Evolutionary conservation across 306 rosid species (phyloP).

Genomic region (Abrus precatorius): DNA sequence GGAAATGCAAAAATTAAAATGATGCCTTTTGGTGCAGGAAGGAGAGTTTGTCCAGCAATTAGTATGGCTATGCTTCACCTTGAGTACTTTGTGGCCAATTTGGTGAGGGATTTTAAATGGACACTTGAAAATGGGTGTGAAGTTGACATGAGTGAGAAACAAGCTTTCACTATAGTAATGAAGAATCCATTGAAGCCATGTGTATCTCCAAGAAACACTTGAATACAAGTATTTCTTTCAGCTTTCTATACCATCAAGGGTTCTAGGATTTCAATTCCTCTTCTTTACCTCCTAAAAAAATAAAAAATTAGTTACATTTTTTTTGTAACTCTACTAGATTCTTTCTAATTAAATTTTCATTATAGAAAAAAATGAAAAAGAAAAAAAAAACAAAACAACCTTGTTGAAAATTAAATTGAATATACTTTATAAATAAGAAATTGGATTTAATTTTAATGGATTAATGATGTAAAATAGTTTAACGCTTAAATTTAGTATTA

Average conservation of each 20-base stretch:
- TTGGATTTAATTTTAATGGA: too few species aligned
- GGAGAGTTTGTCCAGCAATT: constrained; percentile 66
- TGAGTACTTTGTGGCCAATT: constrained; percentile 63
- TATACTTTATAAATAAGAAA: too few species aligned
- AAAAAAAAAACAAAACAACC: too few species aligned
- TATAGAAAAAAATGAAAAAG: too few species aligned
- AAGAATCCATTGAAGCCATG: constrained; percentile 60
- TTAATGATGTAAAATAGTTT: too few species aligned
- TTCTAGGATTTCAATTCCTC: too few species aligned
- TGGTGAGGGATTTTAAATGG: constrained; percentile 62
- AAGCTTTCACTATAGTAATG: constrained; percentile 63
- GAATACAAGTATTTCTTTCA: not conserved
- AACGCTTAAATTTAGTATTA: too few species aligned
- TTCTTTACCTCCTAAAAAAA: too few species aligned
- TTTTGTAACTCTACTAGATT: too few species aligned
- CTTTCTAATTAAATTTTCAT: too few species aligned
- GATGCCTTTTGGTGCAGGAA: constrained; percentile 78
- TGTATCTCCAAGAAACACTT: constrained; percentile 46
- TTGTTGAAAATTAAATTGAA: too few species aligned
- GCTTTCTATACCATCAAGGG: not conserved
- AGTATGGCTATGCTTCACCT: constrained; percentile 59
- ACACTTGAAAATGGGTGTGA: constrained; percentile 54
- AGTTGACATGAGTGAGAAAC: constrained; percentile 62
- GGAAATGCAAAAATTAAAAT: constrained; percentile 61
- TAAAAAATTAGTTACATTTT: too few species aligned